Percentiles rank a stretch among this genome's conserved stretches.
phyloP scores from a whole-genome alignment of 2,329 filamentous ascomycete species.

The Aphanoascus verrucosus region DNA sequence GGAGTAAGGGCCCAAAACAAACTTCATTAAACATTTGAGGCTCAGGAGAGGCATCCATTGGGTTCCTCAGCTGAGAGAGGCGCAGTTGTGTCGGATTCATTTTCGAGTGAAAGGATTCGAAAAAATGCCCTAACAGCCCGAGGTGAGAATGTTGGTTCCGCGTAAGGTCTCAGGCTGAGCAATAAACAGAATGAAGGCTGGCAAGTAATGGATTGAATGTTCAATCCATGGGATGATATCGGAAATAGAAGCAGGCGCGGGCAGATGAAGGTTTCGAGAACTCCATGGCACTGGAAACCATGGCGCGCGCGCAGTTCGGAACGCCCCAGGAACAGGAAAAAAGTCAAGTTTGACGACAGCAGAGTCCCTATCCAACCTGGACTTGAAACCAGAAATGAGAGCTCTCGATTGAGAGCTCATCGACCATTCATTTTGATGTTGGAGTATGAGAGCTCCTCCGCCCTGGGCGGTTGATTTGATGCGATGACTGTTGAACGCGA shows the following conservation, averaged over 20 bases:
- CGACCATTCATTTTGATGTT: neutral
- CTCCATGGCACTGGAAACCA: neutral
- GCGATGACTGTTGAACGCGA: neutral
- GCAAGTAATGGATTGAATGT: neutral
- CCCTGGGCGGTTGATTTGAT: neutral
- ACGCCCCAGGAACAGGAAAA: neutral
- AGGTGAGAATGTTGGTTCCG: neutral
- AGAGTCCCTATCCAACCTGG: neutral
- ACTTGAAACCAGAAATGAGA: neutral
- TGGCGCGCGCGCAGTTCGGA: neutral
- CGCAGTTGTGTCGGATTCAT: neutral
- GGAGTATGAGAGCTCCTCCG: neutral
- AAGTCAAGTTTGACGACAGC: slow-evolving; percentile 9
- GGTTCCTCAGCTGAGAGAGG: neutral
- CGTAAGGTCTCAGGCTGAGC: neutral
- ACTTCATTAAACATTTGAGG: neutral
- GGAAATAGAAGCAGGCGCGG: neutral
- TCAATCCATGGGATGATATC: neutral
- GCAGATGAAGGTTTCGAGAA: neutral
- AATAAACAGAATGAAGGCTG: neutral
- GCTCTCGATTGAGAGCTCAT: neutral
- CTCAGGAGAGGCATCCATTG: neutral
- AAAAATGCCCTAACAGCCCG: no score
- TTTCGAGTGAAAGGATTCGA: neutral
- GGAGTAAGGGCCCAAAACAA: no score